Percentiles rank a stretch among this genome's conserved stretches.
Conservation (phyloP, 139 green algal genomes). For the Deuterostichococcus epilithicus region DNA sequence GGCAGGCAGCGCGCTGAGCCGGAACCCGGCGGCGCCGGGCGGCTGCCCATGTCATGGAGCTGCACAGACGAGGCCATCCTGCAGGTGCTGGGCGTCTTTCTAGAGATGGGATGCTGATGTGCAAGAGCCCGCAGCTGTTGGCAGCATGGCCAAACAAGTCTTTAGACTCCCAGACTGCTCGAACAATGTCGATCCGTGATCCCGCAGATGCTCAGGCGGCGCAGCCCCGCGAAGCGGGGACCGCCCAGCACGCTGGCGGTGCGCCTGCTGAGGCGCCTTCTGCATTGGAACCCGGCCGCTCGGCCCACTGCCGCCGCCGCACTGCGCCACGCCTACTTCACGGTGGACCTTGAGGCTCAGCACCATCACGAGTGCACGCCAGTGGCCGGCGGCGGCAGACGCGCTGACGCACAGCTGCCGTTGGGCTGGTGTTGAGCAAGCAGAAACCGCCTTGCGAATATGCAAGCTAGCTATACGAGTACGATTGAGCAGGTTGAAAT, state of each 20-base stretch:
- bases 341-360: neutral
- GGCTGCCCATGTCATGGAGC: slow-evolving; percentile 35
- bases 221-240: slow-evolving; percentile 28
- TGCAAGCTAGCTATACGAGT: too few relatives aligned
- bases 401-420: neutral
- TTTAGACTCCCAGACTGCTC: neutral
- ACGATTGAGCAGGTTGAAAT: too few relatives aligned
- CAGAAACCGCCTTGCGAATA: too few relatives aligned
- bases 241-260: slow-evolving; percentile 37
- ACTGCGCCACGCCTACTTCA: slow-evolving; percentile 47
- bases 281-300: slow-evolving; percentile 47
- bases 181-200: neutral
- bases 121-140: too few relatives aligned
- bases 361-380: neutral
- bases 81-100: neutral
- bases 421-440: too few relatives aligned
- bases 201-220: slow-evolving; percentile 11
- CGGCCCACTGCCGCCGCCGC: slow-evolving; percentile 14
- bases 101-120: neutral
- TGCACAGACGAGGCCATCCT: slow-evolving; percentile 47
- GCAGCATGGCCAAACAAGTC: too few relatives aligned
- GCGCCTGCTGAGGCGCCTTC: slow-evolving; percentile 32
- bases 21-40: neutral
- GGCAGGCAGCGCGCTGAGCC: slow-evolving; percentile 2
- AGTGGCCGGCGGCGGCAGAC: too few relatives aligned